A percentile compares a stretch with the other conserved stretches of the same genome.
Evolutionary conservation across 495 filamentous ascomycete species (phyloP).

Genomic region (Staphylotrichum longicolle): DNA sequence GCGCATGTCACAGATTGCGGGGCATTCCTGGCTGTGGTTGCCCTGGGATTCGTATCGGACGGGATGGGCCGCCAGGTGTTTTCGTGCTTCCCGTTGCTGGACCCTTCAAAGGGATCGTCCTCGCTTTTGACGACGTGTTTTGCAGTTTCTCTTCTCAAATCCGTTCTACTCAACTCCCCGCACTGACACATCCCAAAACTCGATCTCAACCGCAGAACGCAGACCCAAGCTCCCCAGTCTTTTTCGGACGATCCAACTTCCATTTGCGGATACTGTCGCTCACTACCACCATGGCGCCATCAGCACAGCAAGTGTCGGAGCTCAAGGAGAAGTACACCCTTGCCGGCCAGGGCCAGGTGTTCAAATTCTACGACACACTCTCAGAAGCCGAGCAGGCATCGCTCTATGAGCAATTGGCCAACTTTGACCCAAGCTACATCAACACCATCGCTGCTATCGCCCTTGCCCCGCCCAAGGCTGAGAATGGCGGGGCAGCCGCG

Average conservation of each 20-base stretch:
- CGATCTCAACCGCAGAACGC: no score
- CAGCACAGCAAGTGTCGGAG: slow-evolving; percentile 65
- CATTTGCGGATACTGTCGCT: no score
- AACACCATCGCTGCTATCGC: slow-evolving; percentile 80
- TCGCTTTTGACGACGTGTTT: slow-evolving; percentile 1
- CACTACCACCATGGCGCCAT: slow-evolving; percentile 46
- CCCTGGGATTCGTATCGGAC: slow-evolving; percentile 12
- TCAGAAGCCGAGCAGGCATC: slow-evolving; percentile 65
- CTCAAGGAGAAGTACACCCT: slow-evolving; percentile 75
- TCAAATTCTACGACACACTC: slow-evolving; percentile 84
- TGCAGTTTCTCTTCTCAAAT: not conserved
- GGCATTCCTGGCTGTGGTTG: slow-evolving; percentile 17
- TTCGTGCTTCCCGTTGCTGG: slow-evolving; percentile 7
- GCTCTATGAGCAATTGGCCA: slow-evolving; percentile 76
- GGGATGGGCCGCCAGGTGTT: not conserved
- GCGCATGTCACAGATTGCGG: slow-evolving; percentile 13
- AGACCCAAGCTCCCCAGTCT: no score
- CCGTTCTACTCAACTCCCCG: not conserved
- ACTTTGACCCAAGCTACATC: slow-evolving; percentile 77
- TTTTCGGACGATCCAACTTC: no score
- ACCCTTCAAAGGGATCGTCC: slow-evolving; percentile 9
- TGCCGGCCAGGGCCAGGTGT: slow-evolving; percentile 84
- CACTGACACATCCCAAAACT: no score
- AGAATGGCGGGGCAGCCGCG: slow-evolving; percentile 42
- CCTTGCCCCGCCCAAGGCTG: slow-evolving; percentile 67